Evolutionary conservation across 305 asterid species (phyloP).

Genomic region (Fraxinus angustifolia): DNA sequence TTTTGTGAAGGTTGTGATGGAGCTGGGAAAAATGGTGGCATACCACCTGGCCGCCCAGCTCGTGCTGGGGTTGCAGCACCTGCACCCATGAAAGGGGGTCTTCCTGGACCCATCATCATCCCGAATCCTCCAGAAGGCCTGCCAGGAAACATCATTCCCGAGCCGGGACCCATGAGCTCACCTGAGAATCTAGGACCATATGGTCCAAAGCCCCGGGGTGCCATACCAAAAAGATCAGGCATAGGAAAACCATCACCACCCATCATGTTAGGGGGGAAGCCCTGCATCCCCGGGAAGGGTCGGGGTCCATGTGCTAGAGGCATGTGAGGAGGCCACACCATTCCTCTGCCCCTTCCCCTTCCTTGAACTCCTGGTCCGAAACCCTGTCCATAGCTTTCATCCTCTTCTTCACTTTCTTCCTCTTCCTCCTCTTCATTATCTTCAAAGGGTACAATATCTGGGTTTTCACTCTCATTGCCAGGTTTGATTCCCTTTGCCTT

Average conservation of each 20-base stretch:
- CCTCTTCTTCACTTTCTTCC: constrained; percentile 83
- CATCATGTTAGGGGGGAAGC: constrained; percentile 73
- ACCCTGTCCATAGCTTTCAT: constrained; percentile 49
- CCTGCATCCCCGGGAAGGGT: constrained; percentile 61
- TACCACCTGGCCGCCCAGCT: constrained; percentile 52
- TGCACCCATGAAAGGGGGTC: constrained; percentile 64
- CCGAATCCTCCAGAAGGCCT: constrained; percentile 73
- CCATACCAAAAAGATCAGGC: constrained; percentile 69
- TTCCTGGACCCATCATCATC: constrained; percentile 78
- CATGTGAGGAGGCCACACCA: constrained; percentile 82
- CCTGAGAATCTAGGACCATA: constrained; percentile 72
- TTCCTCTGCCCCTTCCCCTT: constrained; percentile 83
- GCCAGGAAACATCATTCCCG: constrained; percentile 71
- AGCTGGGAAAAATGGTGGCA: constrained; percentile 46
- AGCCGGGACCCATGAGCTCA: constrained; percentile 56
- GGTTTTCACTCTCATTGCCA: constrained; percentile 63
- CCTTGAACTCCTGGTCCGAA: constrained; percentile 52
- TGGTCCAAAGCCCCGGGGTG: constrained; percentile 66
- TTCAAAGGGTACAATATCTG: constrained; percentile 81
- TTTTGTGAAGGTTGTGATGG: constrained; percentile 49
- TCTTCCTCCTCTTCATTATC: constrained; percentile 88
- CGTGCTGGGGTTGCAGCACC: constrained; percentile 37
- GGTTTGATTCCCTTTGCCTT: constrained; percentile 73
- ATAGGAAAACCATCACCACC: constrained; percentile 71
- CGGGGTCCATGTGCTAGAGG: constrained; percentile 61